Conservation (phyloP, 495 filamentous ascomycete genomes). For the Pseudoneurospora amorphoporcata region DNA sequence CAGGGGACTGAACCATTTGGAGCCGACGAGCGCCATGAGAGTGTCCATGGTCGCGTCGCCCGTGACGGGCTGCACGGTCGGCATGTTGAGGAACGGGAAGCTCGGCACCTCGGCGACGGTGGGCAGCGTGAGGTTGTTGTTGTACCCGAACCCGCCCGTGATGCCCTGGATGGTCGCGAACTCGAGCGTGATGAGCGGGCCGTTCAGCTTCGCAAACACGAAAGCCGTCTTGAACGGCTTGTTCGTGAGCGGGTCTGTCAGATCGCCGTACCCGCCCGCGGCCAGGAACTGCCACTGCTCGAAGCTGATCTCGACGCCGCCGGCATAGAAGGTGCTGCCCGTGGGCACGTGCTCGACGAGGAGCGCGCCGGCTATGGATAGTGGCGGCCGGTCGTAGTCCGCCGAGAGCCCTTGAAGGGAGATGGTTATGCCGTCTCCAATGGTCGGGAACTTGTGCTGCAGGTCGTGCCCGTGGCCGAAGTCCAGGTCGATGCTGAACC, state of each 20-base stretch:
- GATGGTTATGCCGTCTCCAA: conserved; percentile 12
- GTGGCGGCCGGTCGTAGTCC: conserved; percentile 22
- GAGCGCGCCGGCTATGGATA: conserved; percentile 20
- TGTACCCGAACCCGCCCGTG: conserved; percentile 17
- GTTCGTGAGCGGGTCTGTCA: background rate
- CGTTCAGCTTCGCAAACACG: conserved; percentile 30
- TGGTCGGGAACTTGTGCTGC: conserved; percentile 11
- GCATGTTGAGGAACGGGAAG: conserved; percentile 27
- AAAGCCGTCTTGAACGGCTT: conserved; percentile 23
- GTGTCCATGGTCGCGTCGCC: background rate
- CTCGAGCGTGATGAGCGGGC: conserved; percentile 29
- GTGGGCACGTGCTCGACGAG: conserved; percentile 20
- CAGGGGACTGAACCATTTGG: conserved; percentile 11
- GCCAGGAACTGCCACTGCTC: conserved; percentile 23
- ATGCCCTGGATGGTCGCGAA: conserved; percentile 24
- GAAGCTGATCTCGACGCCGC: conserved; percentile 24
- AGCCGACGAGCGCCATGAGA: background rate
- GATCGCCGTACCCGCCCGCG: conserved; percentile 19
- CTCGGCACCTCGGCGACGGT: background rate
- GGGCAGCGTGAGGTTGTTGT: conserved; percentile 16
- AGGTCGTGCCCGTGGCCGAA: conserved; percentile 6
- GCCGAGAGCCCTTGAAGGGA: conserved; percentile 24
- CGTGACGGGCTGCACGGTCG: background rate
- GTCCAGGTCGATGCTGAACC: conserved; percentile 19
- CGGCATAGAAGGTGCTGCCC: conserved; percentile 15